These are phyloP conservation scores for Cyclospora cayetanensis DNA, from an alignment of 169 alveolate genomes.

Conservation along the genomic window DNA sequence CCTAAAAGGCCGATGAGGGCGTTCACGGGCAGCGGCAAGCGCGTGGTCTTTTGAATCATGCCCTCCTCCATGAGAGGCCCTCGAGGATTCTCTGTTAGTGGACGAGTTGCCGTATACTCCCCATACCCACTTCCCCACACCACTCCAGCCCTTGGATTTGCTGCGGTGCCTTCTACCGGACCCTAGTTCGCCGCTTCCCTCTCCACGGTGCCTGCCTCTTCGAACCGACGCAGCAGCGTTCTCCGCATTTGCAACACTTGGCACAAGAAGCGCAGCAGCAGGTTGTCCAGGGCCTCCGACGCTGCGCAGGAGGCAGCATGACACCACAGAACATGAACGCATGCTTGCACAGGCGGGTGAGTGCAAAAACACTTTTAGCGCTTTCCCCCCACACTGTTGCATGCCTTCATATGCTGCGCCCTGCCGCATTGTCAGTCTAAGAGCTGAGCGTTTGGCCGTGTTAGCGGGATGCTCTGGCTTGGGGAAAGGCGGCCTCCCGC, in stretches of 20 bases:
- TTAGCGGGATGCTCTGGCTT: no score
- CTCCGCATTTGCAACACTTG: neutral
- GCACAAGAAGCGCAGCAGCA: neutral
- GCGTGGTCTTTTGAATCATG: neutral
- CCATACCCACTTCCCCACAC: conserved; percentile 38
- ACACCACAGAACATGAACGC: neutral
- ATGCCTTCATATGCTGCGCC: no score
- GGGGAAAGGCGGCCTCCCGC: no score
- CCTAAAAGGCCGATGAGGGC: conserved; percentile 36
- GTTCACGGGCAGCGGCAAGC: neutral
- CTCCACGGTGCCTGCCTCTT: neutral
- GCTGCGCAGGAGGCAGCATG: neutral
- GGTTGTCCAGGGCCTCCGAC: neutral
- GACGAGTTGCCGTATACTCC: conserved; percentile 42
- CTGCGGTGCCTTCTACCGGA: neutral
- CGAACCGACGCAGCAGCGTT: neutral
- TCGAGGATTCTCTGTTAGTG: neutral
- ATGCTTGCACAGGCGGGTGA: no score
- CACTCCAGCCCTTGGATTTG: conserved; percentile 42
- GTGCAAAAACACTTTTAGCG: no score
- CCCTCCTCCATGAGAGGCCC: neutral
- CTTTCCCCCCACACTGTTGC: no score
- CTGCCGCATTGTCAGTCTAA: no score
- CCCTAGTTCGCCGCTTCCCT: neutral
- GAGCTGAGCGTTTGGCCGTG: no score